phyloP scores from a whole-genome alignment of 2,329 filamentous ascomycete species.

The Diaporthe citrichinensis region DNA sequence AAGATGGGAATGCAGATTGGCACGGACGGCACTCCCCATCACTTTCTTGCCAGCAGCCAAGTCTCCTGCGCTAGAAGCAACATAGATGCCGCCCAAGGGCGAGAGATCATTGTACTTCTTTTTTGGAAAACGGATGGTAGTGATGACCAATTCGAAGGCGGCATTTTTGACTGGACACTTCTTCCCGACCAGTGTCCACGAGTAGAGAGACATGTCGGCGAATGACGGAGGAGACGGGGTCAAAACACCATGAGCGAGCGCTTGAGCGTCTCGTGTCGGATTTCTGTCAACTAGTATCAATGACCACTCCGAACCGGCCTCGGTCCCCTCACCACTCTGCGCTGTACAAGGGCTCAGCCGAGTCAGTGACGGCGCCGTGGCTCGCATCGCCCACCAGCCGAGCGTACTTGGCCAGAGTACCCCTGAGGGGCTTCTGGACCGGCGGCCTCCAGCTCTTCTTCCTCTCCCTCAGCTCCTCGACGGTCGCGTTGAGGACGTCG shows the following conservation, averaged over 20 bases:
- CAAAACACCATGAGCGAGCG: background rate
- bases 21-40: background rate
- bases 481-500: slow-evolving; percentile 71
- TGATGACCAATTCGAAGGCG: background rate
- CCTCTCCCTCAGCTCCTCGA: slow-evolving; percentile 75
- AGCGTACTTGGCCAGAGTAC: slow-evolving; percentile 92
- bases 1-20: background rate
- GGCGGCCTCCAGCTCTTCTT: slow-evolving; percentile 76
- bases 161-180: background rate
- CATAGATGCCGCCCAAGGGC: background rate
- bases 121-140: background rate
- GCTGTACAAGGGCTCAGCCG: slow-evolving; percentile 45
- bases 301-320: background rate
- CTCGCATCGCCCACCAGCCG: slow-evolving; percentile 90
- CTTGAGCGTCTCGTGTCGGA: background rate
- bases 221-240: slow-evolving; percentile 35
- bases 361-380: slow-evolving; percentile 90
- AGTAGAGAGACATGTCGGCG: background rate
- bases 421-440: slow-evolving; percentile 80
- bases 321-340: slow-evolving; percentile 41
- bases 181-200: background rate
- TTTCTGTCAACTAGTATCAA: background rate
- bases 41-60: background rate
- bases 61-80: background rate
- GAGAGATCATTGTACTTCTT: background rate